Evolutionary conservation across 768 basidiomycete genomes (phyloP).

Genomic region (Gloeopeniophorella convolvens): DNA sequence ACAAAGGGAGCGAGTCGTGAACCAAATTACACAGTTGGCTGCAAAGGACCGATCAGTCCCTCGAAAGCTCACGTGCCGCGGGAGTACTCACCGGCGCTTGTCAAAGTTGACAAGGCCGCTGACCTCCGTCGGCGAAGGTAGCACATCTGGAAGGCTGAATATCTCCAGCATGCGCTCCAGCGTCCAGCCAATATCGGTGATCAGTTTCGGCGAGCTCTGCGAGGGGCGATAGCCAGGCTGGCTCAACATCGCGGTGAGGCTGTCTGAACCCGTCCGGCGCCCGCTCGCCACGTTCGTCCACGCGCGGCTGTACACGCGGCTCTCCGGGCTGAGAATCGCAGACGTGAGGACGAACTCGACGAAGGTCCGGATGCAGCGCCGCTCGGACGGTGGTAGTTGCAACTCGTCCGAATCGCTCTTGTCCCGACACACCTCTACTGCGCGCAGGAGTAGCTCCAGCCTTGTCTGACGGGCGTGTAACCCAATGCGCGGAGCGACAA

Average conservation of each 20-base stretch:
- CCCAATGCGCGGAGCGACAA: conserved; percentile 60
- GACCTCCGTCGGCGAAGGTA: conserved; percentile 49
- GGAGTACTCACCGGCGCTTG: conserved; percentile 59
- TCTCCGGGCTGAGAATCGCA: conserved; percentile 73
- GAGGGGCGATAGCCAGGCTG: conserved; percentile 37
- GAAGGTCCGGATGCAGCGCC: conserved; percentile 69
- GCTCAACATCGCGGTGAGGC: conserved; percentile 48
- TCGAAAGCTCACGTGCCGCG: background rate
- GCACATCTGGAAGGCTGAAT: conserved; percentile 64
- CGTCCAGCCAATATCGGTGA: conserved; percentile 77
- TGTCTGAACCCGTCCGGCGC: conserved; percentile 58
- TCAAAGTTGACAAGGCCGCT: conserved; percentile 69
- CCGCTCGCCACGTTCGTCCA: conserved; percentile 68
- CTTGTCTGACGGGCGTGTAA: conserved; percentile 57
- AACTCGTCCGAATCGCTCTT: conserved; percentile 41
- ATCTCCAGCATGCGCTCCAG: conserved; percentile 78
- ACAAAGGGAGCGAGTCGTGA: conserved; percentile 41
- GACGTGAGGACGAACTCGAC: conserved; percentile 71
- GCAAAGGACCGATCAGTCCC: conserved; percentile 19
- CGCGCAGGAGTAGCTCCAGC: conserved; percentile 65
- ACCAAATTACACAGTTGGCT: conserved; percentile 68
- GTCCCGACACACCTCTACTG: conserved; percentile 66
- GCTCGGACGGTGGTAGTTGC: conserved; percentile 39
- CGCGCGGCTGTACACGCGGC: conserved; percentile 67
- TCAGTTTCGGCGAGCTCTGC: conserved; percentile 43